Evolutionary conservation across 129 eudicot species (phyloP).

Genomic region (Solidago caesia): DNA sequence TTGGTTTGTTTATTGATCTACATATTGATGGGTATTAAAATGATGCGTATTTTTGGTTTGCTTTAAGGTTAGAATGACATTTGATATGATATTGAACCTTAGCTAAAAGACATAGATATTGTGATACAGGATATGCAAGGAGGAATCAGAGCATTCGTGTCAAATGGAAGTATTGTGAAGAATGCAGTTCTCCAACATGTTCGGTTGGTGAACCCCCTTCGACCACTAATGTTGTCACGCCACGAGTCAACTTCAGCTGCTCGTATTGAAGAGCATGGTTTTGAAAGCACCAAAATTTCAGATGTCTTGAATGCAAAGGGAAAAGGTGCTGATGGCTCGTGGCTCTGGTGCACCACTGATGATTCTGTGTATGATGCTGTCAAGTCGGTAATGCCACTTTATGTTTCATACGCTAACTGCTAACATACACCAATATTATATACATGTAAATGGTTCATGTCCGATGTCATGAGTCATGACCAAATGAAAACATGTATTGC

Average conservation of each 20-base stretch:
- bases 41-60: neutral
- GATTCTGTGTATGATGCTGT: constrained; percentile 97
- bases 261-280: constrained; percentile 91
- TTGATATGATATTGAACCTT: neutral
- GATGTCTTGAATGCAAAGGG: constrained; percentile 82
- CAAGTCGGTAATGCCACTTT: constrained; percentile 62
- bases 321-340: constrained; percentile 92
- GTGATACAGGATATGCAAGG: constrained; percentile 69
- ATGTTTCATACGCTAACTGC: neutral
- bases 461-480: constrained; percentile 4
- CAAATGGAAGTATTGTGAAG: constrained; percentile 68
- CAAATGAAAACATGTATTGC: constrained; percentile 11
- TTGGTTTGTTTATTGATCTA: neutral
- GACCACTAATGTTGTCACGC: constrained; percentile 51
- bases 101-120: constrained; percentile 1
- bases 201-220: constrained; percentile 55
- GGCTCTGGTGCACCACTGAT: constrained; percentile 99
- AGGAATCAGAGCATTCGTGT: constrained; percentile 62
- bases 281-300: constrained; percentile 90
- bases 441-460: constrained; percentile 1
- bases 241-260: constrained; percentile 70
- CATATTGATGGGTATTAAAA: neutral
- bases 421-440: neutral
- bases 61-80: no score
- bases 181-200: constrained; percentile 73